phyloP scores from a whole-genome alignment of 768 basidiomycete genomes.

The Tylopilus vinaceipallidus region DNA sequence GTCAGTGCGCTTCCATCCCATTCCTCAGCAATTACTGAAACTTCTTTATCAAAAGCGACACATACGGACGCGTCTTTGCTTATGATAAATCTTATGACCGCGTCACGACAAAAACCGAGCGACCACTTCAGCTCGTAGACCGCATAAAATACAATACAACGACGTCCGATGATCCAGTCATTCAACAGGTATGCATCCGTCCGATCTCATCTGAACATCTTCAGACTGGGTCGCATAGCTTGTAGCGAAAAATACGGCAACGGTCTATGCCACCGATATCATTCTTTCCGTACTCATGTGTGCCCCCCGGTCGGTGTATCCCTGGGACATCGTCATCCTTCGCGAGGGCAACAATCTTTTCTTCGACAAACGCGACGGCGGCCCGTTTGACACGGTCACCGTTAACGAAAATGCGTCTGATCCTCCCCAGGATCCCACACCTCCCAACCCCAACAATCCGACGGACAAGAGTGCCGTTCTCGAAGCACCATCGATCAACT shows the following conservation, averaged over 20 bases:
- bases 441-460: slow-evolving; percentile 77
- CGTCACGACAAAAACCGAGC: slow-evolving; percentile 89
- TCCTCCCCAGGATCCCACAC: slow-evolving; percentile 80
- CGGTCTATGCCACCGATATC: slow-evolving; percentile 91
- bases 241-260: slow-evolving; percentile 75
- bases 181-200: slow-evolving; percentile 65
- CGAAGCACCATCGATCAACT: slow-evolving; percentile 86
- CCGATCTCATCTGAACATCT: background rate
- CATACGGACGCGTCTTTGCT: slow-evolving; percentile 85
- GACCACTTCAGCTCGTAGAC: slow-evolving; percentile 87
- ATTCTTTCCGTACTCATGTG: slow-evolving; percentile 97
- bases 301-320: slow-evolving; percentile 91
- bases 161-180: slow-evolving; percentile 96
- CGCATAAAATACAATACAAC: slow-evolving; percentile 97
- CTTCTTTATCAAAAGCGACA: slow-evolving; percentile 47
- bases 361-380: slow-evolving; percentile 97
- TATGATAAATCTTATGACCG: slow-evolving; percentile 97
- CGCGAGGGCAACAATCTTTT: slow-evolving; percentile 92
- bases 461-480: slow-evolving; percentile 57
- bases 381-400: slow-evolving; percentile 94
- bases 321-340: slow-evolving; percentile 97
- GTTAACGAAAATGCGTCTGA: slow-evolving; percentile 99
- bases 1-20: slow-evolving; percentile 44
- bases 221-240: slow-evolving; percentile 47
- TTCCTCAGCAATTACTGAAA: slow-evolving; percentile 5